Evolutionary conservation across 257 asterid species (phyloP).

Genomic region (Solanum tacnaense): DNA sequence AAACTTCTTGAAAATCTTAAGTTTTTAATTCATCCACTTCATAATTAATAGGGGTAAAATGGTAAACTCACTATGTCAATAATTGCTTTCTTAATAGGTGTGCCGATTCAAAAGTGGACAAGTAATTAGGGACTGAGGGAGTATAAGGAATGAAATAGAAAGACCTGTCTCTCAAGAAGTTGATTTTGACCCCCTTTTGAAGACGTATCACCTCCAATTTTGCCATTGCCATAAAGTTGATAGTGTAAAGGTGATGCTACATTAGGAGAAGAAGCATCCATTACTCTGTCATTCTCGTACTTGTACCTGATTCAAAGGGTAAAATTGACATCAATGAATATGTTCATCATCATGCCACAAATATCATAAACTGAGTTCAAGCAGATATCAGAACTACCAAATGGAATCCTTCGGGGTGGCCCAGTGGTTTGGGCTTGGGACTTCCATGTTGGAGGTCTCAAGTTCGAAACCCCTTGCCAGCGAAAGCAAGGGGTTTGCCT

Average conservation of each 20-base stretch:
- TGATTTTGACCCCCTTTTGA: conserved; percentile 85
- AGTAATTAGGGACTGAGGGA: too few species aligned
- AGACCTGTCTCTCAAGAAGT: conserved; percentile 99
- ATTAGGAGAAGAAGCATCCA: conserved; percentile 81
- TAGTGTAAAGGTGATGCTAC: conserved; percentile 80
- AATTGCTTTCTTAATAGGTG: too few species aligned
- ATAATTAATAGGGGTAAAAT: too few species aligned
- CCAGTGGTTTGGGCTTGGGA: too few species aligned
- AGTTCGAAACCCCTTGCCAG: too few species aligned
- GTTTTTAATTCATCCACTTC: too few species aligned
- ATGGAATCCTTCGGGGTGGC: too few species aligned
- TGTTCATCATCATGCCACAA: background rate
- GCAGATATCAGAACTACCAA: background rate
- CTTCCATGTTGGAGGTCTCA: too few species aligned
- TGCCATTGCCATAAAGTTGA: conserved; percentile 91
- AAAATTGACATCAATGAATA: background rate
- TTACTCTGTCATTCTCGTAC: conserved; percentile 80
- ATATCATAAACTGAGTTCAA: background rate
- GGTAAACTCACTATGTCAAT: too few species aligned
- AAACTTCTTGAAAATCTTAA: too few species aligned
- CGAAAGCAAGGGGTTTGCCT: too few species aligned
- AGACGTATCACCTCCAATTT: conserved; percentile 64
- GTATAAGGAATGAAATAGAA: background rate
- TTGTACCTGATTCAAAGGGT: conserved; percentile 52
- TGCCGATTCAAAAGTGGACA: too few species aligned